Percentiles rank a stretch among this genome's conserved stretches.
phyloP scores from a whole-genome alignment of 257 asterid species.

The Rehmannia glutinosa region DNA sequence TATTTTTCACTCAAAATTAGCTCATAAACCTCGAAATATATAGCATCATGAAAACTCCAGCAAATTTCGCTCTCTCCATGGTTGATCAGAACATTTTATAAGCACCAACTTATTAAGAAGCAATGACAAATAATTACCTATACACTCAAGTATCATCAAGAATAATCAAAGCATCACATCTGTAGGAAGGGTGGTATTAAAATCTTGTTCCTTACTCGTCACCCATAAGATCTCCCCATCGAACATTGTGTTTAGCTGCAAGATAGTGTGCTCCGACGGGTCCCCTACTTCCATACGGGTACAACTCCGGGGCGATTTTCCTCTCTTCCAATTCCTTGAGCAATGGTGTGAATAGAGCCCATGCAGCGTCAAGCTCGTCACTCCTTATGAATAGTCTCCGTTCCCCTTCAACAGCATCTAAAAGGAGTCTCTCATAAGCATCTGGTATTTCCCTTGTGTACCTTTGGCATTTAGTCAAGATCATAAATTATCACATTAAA shows the following conservation, averaged over 20 bases:
- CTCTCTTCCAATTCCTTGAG: slow-evolving; percentile 66
- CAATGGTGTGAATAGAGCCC: slow-evolving; percentile 87
- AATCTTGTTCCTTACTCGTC: too few species aligned
- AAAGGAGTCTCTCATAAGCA: slow-evolving; percentile 86
- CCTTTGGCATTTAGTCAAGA: slow-evolving; percentile 43
- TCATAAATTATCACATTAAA: background rate
- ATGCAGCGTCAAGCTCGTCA: slow-evolving; percentile 94
- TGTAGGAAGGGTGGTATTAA: too few species aligned
- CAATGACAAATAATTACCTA: too few species aligned
- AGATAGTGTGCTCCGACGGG: slow-evolving; percentile 97
- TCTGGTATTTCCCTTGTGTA: slow-evolving; percentile 86
- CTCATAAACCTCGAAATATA: too few species aligned
- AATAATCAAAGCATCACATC: too few species aligned
- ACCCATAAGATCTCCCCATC: slow-evolving; percentile 88
- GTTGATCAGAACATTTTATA: too few species aligned
- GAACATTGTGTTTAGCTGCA: slow-evolving; percentile 80
- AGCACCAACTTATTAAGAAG: too few species aligned
- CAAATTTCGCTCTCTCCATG: too few species aligned
- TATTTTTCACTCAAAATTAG: too few species aligned
- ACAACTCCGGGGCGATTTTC: slow-evolving; percentile 78
- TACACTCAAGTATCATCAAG: too few species aligned
- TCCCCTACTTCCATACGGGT: slow-evolving; percentile 93
- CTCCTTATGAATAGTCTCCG: slow-evolving; percentile 90
- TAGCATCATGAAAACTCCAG: too few species aligned
- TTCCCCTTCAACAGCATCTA: slow-evolving; percentile 93